A percentile compares a stretch with the other conserved stretches of the same genome.
phyloP scores from a whole-genome alignment of 129 eudicot species.

The Ambrosia trifida region DNA sequence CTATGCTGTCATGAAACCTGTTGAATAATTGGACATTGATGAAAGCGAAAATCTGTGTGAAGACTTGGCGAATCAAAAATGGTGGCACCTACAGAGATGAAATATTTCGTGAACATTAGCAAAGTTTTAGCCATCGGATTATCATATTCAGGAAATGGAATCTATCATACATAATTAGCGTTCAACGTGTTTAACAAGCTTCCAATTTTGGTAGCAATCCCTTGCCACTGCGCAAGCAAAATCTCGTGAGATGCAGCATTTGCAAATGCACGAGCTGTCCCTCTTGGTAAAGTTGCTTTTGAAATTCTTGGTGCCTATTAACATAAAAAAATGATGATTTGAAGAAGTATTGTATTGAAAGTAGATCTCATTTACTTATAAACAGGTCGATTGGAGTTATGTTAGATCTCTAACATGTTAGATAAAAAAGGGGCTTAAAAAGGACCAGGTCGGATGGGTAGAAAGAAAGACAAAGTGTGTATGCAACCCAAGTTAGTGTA shows the following conservation, averaged over 20 bases:
- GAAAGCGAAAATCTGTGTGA: constrained; percentile 88
- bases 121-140: not conserved
- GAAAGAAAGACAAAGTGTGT: not conserved
- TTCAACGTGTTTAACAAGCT: constrained; percentile 67
- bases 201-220: constrained; percentile 74
- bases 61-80: constrained; percentile 82
- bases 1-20: constrained; percentile 50
- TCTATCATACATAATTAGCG: constrained; percentile 62
- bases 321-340: not conserved
- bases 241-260: constrained; percentile 84
- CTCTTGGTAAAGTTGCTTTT: constrained; percentile 65
- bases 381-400: not conserved
- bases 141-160: constrained; percentile 1
- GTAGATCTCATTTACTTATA: not conserved
- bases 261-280: constrained; percentile 67
- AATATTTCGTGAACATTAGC: constrained; percentile 8
- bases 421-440: not conserved
- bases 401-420: not conserved
- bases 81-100: constrained; percentile 70
- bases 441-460: not conserved
- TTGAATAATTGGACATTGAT: constrained; percentile 90
- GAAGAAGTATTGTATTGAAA: not conserved
- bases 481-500: not conserved
- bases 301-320: constrained; percentile 96
- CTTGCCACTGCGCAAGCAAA: constrained; percentile 95